phyloP scores from a whole-genome alignment of 352 stramenopile species.

The Phytopythium mirpurense region DNA sequence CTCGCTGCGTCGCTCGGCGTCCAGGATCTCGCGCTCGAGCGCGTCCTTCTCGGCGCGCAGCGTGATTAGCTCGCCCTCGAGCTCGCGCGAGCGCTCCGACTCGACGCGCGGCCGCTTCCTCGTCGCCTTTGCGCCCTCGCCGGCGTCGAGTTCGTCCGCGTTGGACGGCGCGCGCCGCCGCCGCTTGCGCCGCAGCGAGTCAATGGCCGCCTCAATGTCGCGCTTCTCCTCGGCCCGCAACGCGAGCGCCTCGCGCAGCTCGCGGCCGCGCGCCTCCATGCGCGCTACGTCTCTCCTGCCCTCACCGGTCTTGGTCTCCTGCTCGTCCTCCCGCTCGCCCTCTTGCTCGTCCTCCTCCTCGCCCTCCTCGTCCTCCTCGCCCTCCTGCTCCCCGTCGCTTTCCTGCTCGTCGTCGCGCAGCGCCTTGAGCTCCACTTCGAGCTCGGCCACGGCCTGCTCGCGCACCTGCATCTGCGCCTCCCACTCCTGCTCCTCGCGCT shows the following conservation, averaged over 20 bases:
- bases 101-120: conserved; percentile 7
- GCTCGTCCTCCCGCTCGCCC: conserved; percentile 10
- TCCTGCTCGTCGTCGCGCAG: conserved; percentile 29
- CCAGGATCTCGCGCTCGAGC: conserved; percentile 41
- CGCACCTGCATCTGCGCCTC: conserved; percentile 50
- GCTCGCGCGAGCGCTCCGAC: conserved; percentile 12
- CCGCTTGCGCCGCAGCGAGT: conserved; percentile 42
- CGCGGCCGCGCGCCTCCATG: conserved; percentile 13
- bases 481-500: conserved; percentile 50
- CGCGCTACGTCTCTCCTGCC: conserved; percentile 6
- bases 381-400: conserved; percentile 12
- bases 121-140: neutral
- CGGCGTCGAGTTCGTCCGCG: conserved; percentile 8
- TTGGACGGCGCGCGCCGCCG: conserved; percentile 8
- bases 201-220: conserved; percentile 54
- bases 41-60: conserved; percentile 40
- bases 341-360: conserved; percentile 15
- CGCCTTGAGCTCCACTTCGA: conserved; percentile 47
- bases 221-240: conserved; percentile 52
- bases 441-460: conserved; percentile 36
- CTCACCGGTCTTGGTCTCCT: conserved; percentile 4
- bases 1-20: conserved; percentile 33
- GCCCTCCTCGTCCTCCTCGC: conserved; percentile 15
- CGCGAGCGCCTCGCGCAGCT: conserved; percentile 39
- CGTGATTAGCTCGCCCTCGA: conserved; percentile 25